Percentiles rank a stretch among this genome's conserved stretches.
phyloP scores from a whole-genome alignment of 108 stramenopile species.

The Mayamaea pseudoterrestris region DNA sequence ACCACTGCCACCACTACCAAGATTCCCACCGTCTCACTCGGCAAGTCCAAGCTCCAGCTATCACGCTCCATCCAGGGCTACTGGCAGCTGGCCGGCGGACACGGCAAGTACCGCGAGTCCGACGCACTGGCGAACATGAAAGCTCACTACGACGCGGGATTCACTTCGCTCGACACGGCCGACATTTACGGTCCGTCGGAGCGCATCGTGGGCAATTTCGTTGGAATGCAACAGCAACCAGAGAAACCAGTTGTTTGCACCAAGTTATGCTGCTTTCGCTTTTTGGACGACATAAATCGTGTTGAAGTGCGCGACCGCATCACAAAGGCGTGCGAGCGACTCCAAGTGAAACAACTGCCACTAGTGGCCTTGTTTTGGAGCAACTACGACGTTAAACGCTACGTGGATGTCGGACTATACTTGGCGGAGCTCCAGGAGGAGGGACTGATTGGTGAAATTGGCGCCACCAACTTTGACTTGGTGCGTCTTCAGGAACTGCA shows the following conservation, averaged over 20 bases:
- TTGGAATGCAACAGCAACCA: conserved; percentile 12
- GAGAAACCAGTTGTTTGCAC: conserved; percentile 20
- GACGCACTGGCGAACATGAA: conserved; percentile 33
- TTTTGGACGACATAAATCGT: conserved; percentile 26
- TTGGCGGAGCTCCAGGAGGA: conserved; percentile 39
- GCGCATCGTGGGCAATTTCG: conserved; percentile 32
- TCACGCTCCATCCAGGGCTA: conserved; percentile 39
- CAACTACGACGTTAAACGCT: conserved; percentile 24
- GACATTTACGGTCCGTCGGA: conserved; percentile 49
- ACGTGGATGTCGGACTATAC: conserved; percentile 33
- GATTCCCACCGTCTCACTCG: conserved; percentile 21
- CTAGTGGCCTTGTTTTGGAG: conserved; percentile 39
- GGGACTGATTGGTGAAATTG: conserved; percentile 40
- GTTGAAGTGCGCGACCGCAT: conserved; percentile 27
- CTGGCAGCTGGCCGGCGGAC: conserved; percentile 55
- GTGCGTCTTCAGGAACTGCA: conserved; percentile 25
- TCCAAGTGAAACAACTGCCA: conserved; percentile 27
- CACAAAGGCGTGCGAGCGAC: conserved; percentile 20
- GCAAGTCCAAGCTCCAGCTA: conserved; percentile 15
- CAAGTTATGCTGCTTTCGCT: conserved; percentile 45
- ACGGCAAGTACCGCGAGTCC: conserved; percentile 26
- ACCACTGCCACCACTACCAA: neutral
- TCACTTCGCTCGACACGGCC: conserved; percentile 43
- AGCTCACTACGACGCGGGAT: conserved; percentile 25
- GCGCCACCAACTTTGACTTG: conserved; percentile 51